Evolutionary conservation across 208 protist species (phyloP).

Genomic region (Sergeia podlipaevii): DNA sequence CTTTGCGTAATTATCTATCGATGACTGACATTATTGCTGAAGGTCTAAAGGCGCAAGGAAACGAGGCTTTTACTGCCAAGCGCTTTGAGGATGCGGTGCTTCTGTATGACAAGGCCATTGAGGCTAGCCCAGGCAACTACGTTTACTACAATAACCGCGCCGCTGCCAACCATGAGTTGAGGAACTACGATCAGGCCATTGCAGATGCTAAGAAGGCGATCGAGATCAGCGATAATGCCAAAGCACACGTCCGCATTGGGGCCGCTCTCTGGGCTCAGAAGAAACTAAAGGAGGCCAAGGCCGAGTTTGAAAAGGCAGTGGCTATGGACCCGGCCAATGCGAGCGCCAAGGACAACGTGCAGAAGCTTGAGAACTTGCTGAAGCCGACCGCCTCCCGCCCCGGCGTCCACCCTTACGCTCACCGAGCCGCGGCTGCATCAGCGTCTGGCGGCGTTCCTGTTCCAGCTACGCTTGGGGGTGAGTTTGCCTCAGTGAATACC

Average conservation of each 20-base stretch:
- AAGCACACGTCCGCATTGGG: slow-evolving; percentile 55
- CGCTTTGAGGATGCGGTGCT: slow-evolving; percentile 70
- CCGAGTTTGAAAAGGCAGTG: slow-evolving; percentile 46
- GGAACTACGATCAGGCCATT: slow-evolving; percentile 72
- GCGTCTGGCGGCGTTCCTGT: background rate
- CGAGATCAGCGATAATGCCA: slow-evolving; percentile 52
- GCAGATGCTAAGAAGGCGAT: slow-evolving; percentile 56
- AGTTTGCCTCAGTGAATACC: slow-evolving; percentile 27
- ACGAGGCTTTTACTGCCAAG: slow-evolving; percentile 71
- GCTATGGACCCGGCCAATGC: slow-evolving; percentile 42
- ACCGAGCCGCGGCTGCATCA: slow-evolving; percentile 25
- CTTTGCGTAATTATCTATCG: background rate
- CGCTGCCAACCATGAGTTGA: slow-evolving; percentile 70
- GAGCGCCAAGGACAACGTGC: slow-evolving; percentile 27
- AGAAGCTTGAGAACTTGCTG: slow-evolving; percentile 26
- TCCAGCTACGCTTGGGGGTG: slow-evolving; percentile 17
- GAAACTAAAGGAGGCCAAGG: slow-evolving; percentile 38
- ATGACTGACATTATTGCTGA: slow-evolving; percentile 17
- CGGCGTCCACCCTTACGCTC: slow-evolving; percentile 28
- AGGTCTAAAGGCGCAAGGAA: slow-evolving; percentile 74
- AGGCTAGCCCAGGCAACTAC: slow-evolving; percentile 63
- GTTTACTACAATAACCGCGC: slow-evolving; percentile 87
- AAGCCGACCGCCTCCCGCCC: slow-evolving; percentile 20
- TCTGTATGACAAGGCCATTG: slow-evolving; percentile 75
- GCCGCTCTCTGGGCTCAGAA: slow-evolving; percentile 55